phyloP scores from a whole-genome alignment of 2,329 filamentous ascomycete genomes.

The Stemphylium beticola region DNA sequence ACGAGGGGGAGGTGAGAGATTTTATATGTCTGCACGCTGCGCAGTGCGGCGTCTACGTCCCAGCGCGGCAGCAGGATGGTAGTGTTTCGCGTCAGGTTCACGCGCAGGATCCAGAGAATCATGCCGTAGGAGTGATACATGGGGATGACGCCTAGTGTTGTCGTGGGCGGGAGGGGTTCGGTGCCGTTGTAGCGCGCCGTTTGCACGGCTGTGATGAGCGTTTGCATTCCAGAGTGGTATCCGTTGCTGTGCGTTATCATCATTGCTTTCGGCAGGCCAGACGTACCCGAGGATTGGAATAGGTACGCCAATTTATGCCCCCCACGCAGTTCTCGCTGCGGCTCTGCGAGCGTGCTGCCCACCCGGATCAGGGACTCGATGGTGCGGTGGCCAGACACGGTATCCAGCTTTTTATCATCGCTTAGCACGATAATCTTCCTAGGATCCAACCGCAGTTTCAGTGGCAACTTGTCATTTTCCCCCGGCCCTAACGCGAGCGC shows the following conservation, averaged over 20 bases:
- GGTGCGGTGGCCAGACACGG: slow-evolving; percentile 27
- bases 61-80: slow-evolving; percentile 37
- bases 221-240: slow-evolving; percentile 34
- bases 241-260: slow-evolving; percentile 42
- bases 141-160: slow-evolving; percentile 33
- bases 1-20: slow-evolving; percentile 36
- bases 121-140: slow-evolving; percentile 45
- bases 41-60: slow-evolving; percentile 34
- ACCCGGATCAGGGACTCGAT: slow-evolving; percentile 33
- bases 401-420: slow-evolving; percentile 27
- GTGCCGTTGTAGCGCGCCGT: slow-evolving; percentile 25
- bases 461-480: slow-evolving; percentile 23
- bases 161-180: slow-evolving; percentile 27
- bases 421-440: slow-evolving; percentile 37
- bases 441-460: slow-evolving; percentile 30
- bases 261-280: slow-evolving; percentile 43
- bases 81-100: slow-evolving; percentile 32
- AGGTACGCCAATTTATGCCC: slow-evolving; percentile 38
- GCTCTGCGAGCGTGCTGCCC: slow-evolving; percentile 26
- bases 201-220: slow-evolving; percentile 32
- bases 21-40: slow-evolving; percentile 36
- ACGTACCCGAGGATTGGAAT: slow-evolving; percentile 40
- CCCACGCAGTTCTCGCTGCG: slow-evolving; percentile 26
- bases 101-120: slow-evolving; percentile 39
- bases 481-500: slow-evolving; percentile 36